Conservation (phyloP, 2,329 filamentous ascomycete species). For the Fusarium sp. region DNA sequence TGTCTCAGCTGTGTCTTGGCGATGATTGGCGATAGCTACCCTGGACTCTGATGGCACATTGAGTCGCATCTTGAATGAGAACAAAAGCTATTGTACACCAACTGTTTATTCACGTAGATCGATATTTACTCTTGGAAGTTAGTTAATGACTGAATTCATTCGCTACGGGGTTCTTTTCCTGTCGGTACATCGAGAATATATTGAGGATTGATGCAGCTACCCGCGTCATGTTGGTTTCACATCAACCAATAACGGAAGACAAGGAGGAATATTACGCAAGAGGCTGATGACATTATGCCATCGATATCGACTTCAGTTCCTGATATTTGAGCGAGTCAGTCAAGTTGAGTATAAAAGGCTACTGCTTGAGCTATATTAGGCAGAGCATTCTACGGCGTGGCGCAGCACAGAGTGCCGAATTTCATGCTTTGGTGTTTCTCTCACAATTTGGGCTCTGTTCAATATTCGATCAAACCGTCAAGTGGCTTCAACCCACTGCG, state of each 20-base stretch:
- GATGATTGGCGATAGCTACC: neutral
- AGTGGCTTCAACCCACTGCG: fast-evolving
- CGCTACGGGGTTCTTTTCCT: fast-evolving
- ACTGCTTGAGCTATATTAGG: neutral
- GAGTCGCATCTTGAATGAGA: neutral
- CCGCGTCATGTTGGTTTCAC: neutral
- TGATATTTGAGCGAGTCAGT: fast-evolving
- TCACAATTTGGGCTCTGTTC: neutral
- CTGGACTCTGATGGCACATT: neutral
- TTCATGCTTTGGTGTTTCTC: neutral
- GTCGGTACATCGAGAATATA: neutral
- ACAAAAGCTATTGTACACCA: neutral
- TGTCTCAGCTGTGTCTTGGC: constrained; percentile 16
- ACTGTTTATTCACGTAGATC: neutral
- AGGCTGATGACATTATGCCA: neutral
- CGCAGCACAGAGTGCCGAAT: neutral
- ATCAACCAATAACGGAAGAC: neutral
- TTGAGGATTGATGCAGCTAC: neutral
- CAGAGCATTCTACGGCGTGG: neutral
- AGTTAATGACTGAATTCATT: fast-evolving
- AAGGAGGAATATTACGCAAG: neutral
- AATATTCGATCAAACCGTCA: neutral
- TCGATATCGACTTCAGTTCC: fast-evolving
- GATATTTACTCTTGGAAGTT: fast-evolving
- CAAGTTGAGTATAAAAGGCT: neutral